Base-by-base conservation (phyloP, 2,329 filamentous ascomycete genomes). In the Pyricularia pennisetigena region DNA sequence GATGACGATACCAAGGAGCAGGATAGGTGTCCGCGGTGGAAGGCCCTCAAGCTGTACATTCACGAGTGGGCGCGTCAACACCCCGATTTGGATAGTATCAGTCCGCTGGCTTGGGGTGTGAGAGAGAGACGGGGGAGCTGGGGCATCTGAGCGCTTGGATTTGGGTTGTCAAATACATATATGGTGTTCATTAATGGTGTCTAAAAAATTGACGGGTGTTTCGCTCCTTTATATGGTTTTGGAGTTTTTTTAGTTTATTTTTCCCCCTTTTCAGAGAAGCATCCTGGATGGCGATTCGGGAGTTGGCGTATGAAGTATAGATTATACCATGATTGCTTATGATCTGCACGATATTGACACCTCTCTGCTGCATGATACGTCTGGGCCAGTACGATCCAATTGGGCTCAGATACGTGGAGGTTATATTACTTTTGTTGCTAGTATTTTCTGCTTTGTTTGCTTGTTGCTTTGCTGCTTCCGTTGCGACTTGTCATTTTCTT, bases 51-150 rank as follows among this genome's bases (percentile, higher is more conserved):
- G 74, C 76, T 88, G 59, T 98, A 98, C 76, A 91, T 98, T 57
- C 84, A 85, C 54, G 93, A 97, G 77, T 98, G 94, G 94, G 94
- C 91, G 28, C 84, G 90, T 68, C 93, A 97, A 78, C 92, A 96
- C 76, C 92, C 93, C 5, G 85, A 87, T 70, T 87, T 95, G 77
- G 83, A 87, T 72, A 81, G 82, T 68, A 82, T 86, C 71, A 83
- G 83, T 68, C 82, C 85, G 3, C 78, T 86, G 71, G 85, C 86
- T 4, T 92, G 90, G 90, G 90, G 90, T 14, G 86, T 91, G 65
- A 81, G 83, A 68, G 88, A 87, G 70, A 79, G 88, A 69, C 80
- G 86, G 74, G 90, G 90, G 68, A 92, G 90, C 73, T 93, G 90
- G 90, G 90, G 89, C 61, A 85, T 90, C 69, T 91, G 72, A 74